Evolutionary conservation across 495 filamentous ascomycete species (phyloP).

Genomic region (Acidiella bohemica): DNA sequence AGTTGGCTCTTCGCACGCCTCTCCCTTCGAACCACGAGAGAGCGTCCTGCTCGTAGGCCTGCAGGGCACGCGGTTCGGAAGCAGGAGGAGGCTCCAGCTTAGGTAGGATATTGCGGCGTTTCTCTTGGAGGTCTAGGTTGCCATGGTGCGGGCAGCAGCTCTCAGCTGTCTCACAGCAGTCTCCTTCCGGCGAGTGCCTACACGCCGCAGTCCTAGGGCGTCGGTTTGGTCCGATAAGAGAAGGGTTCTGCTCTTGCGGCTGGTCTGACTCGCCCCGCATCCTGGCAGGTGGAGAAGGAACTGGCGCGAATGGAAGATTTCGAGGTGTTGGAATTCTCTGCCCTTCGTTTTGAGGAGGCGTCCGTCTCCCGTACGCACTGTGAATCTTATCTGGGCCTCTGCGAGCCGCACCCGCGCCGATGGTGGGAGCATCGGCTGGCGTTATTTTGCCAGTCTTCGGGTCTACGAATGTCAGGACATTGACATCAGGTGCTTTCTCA

Average conservation of each 20-base stretch:
- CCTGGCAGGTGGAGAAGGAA: background rate
- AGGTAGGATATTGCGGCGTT: background rate
- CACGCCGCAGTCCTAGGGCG: background rate
- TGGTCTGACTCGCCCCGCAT: background rate
- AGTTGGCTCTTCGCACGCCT: background rate
- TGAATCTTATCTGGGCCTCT: conserved; percentile 1
- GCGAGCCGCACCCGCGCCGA: background rate
- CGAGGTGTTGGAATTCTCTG: background rate
- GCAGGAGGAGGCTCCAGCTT: background rate
- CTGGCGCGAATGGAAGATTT: background rate
- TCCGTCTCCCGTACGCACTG: conserved; percentile 10
- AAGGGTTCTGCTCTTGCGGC: background rate
- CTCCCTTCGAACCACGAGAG: conserved; percentile 4
- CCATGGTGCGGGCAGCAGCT: background rate
- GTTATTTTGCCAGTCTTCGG: conserved; percentile 15
- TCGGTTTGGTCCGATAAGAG: background rate
- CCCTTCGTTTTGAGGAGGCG: too few species aligned
- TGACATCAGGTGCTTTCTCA: conserved; percentile 14
- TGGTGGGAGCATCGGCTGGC: conserved; percentile 1
- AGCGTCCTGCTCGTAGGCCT: conserved; percentile 3
- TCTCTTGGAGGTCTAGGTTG: background rate
- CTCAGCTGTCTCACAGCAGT: background rate
- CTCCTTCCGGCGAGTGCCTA: too few species aligned
- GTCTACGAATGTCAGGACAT: conserved; percentile 9
- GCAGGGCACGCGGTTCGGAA: conserved; percentile 3